A percentile compares a stretch with the other conserved stretches of the same genome.
Evolutionary conservation across 179 eudicot species (phyloP).

Genomic region (Sideroxylon spinosum): DNA sequence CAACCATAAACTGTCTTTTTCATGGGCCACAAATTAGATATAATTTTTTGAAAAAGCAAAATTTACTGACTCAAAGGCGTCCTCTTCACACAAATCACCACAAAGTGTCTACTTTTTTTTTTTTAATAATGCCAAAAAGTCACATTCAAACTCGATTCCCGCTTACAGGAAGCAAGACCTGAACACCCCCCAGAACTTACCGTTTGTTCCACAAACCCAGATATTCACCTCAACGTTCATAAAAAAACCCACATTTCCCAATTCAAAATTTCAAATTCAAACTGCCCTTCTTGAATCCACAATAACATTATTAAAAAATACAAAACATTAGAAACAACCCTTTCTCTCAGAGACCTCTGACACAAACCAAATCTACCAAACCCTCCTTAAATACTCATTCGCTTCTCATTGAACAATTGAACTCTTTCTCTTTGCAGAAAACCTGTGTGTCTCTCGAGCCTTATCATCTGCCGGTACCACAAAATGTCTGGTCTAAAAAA

Average conservation of each 20-base stretch:
- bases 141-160: conserved; percentile 4
- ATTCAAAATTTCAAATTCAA: conserved; percentile 41
- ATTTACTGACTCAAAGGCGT: too few species aligned
- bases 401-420: background rate
- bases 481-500: conserved; percentile 55
- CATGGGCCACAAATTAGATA: too few species aligned
- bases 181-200: background rate
- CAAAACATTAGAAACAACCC: background rate
- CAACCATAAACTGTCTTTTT: too few species aligned
- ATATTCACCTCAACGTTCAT: background rate
- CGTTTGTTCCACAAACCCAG: background rate
- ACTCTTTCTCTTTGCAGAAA: conserved; percentile 13
- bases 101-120: too few species aligned
- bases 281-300: conserved; percentile 10
- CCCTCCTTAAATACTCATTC: background rate
- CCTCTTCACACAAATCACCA: too few species aligned
- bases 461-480: background rate
- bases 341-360: background rate
- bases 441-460: background rate
- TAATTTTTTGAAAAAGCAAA: too few species aligned
- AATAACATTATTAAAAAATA: too few species aligned
- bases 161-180: background rate
- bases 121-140: too few species aligned
- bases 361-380: background rate
- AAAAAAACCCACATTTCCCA: conserved; percentile 12